phyloP scores from a whole-genome alignment of 2,329 filamentous ascomycete species.

The Ceratocystis eucalypticola region DNA sequence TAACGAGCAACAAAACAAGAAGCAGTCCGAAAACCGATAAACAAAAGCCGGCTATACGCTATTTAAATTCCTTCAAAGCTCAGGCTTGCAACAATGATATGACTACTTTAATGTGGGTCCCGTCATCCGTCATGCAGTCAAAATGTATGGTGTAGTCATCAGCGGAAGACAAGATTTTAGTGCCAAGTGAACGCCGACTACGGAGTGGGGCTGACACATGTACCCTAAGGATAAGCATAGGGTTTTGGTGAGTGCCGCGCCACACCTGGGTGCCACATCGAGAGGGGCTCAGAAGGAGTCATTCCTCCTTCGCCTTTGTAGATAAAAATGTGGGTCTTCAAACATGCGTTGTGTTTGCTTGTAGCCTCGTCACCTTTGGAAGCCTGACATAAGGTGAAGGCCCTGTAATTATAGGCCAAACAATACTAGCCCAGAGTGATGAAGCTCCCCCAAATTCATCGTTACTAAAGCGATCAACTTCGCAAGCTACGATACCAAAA shows the following conservation, averaged over 20 bases:
- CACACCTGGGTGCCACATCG: neutral
- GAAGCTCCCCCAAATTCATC: neutral
- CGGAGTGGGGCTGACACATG: constrained; percentile 1
- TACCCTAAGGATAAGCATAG: neutral
- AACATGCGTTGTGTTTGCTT: neutral
- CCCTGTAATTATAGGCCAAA: constrained; percentile 4
- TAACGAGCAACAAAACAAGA: neutral
- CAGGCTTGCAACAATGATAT: neutral
- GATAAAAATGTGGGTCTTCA: constrained; percentile 7
- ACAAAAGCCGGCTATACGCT: neutral
- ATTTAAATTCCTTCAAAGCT: neutral
- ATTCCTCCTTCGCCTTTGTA: neutral
- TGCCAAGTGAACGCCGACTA: constrained; percentile 5
- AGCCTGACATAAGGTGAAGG: constrained; percentile 12
- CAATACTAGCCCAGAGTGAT: neutral
- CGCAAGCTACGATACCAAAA: neutral
- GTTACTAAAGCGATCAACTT: neutral
- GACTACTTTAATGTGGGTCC: constrained; percentile 6
- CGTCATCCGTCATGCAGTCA: neutral
- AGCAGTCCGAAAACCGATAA: neutral
- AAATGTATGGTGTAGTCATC: constrained; percentile 2
- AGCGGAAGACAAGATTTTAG: constrained; percentile 1
- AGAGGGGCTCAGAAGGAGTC: neutral
- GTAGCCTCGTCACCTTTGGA: constrained; percentile 19
- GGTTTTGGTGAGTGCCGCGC: neutral